These are phyloP conservation scores for Senecio squalidus DNA, from an alignment of 140 eudicot species.

Conservation along the genomic window DNA sequence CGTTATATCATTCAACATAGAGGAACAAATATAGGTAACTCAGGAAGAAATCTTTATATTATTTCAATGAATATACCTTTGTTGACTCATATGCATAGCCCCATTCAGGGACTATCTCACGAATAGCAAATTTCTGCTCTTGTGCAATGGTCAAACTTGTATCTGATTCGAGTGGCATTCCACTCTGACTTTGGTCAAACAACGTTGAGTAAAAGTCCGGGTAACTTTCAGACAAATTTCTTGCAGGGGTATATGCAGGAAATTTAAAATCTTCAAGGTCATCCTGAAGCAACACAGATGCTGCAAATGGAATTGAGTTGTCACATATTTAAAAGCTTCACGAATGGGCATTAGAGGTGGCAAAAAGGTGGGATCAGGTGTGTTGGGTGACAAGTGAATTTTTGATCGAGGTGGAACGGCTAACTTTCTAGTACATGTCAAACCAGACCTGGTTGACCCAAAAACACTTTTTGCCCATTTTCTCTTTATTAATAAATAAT, in stretches of 20 bases:
- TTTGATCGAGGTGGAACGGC: background rate
- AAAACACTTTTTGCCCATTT: background rate
- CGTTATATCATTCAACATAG: background rate
- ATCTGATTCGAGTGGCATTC: conserved; percentile 45
- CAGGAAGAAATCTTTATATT: background rate
- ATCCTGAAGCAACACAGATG: conserved; percentile 32
- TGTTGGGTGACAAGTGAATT: too few species aligned
- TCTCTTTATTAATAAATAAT: too few species aligned
- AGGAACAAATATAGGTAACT: conserved; percentile 1
- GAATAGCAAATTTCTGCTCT: conserved; percentile 70
- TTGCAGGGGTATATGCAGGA: conserved; percentile 38
- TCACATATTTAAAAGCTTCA: conserved; percentile 15
- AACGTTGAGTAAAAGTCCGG: conserved; percentile 39
- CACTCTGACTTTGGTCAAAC: conserved; percentile 49
- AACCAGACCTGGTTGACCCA: background rate
- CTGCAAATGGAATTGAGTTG: conserved; percentile 32
- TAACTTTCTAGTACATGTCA: background rate
- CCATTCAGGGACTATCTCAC: conserved; percentile 89
- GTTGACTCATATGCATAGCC: conserved; percentile 75
- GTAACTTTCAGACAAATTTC: conserved; percentile 29
- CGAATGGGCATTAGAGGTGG: background rate
- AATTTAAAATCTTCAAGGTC: conserved; percentile 42
- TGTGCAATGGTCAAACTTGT: conserved; percentile 45
- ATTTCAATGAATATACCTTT: conserved; percentile 47
- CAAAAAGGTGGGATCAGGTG: background rate